These are phyloP conservation scores for Erythrophleum fordii DNA, from an alignment of 306 rosid species.

Conservation along the genomic window DNA sequence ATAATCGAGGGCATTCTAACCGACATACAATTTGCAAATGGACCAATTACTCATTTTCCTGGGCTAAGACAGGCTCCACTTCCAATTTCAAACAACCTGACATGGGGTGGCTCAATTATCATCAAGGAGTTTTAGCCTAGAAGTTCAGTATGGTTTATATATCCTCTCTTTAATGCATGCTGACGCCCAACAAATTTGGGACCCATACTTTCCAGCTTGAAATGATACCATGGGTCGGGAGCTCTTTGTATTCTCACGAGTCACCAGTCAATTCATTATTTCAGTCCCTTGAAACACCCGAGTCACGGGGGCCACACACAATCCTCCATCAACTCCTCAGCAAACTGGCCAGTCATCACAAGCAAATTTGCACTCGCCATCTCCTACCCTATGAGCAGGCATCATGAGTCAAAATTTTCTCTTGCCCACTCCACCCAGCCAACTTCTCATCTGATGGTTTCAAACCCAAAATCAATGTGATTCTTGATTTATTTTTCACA, in stretches of 20 bases:
- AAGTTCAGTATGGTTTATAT: not conserved
- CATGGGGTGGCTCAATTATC: not conserved
- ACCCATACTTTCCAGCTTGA: not conserved
- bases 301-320: not conserved
- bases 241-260: slow-evolving; percentile 11
- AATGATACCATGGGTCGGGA: slow-evolving; percentile 12
- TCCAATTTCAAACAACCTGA: slow-evolving; percentile 5
- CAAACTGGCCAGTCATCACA: slow-evolving; percentile 31
- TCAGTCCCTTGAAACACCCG: not conserved
- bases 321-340: slow-evolving; percentile 36
- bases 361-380: slow-evolving; percentile 25
- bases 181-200: not conserved
- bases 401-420: slow-evolving; percentile 27
- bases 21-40: slow-evolving; percentile 15
- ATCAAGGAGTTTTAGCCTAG: not conserved
- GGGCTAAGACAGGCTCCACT: not conserved
- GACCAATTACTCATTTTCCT: slow-evolving; percentile 25
- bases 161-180: not conserved
- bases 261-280: slow-evolving; percentile 34
- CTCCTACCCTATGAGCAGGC: slow-evolving; percentile 24
- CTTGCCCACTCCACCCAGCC: slow-evolving; percentile 38
- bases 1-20: not conserved
- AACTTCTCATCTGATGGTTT: slow-evolving; percentile 42
- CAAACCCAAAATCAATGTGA: slow-evolving; percentile 45
- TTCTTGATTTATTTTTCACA: slow-evolving; percentile 47